These are phyloP conservation scores for Allantophomopsis lycopodina DNA, from an alignment of 2,329 filamentous ascomycete species.

Conservation along the genomic window DNA sequence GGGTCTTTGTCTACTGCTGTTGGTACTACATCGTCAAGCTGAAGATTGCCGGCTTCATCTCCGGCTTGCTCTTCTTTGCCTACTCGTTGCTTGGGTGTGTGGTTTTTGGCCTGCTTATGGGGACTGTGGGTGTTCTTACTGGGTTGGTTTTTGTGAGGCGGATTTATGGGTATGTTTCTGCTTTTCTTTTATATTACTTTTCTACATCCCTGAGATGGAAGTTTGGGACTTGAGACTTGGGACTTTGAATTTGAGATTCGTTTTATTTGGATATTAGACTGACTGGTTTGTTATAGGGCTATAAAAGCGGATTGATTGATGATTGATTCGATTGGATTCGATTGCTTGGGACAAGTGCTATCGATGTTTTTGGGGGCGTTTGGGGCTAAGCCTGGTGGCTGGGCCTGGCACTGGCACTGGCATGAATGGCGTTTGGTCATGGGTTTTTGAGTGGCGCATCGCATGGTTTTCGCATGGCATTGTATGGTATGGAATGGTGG, in stretches of 20 bases:
- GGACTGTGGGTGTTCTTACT: constrained; percentile 73
- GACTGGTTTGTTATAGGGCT: not conserved
- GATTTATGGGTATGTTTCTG: constrained; percentile 57
- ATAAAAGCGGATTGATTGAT: constrained; percentile 1
- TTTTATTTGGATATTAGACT: not conserved
- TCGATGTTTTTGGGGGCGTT: too few relatives aligned
- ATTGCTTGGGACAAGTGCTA: too few relatives aligned
- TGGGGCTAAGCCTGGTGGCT: too few relatives aligned
- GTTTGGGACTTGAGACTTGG: too few relatives aligned
- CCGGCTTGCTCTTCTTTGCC: constrained; percentile 69
- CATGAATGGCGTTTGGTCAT: too few relatives aligned
- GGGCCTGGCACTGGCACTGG: too few relatives aligned
- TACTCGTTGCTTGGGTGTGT: constrained; percentile 74
- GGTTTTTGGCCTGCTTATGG: constrained; percentile 69
- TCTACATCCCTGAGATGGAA: too few relatives aligned
- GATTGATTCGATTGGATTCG: too few relatives aligned
- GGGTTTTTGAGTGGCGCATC: too few relatives aligned
- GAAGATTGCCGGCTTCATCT: constrained; percentile 69
- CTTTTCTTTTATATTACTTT: not conserved
- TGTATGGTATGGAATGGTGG: too few relatives aligned
- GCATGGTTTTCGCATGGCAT: too few relatives aligned
- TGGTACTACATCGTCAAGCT: constrained; percentile 78
- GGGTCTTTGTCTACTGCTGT: constrained; percentile 71
- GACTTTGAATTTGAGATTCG: too few relatives aligned
- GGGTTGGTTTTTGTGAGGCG: constrained; percentile 73